Base-by-base conservation (phyloP, 495 filamentous ascomycete species). In the Hypoxylon trugodes region DNA sequence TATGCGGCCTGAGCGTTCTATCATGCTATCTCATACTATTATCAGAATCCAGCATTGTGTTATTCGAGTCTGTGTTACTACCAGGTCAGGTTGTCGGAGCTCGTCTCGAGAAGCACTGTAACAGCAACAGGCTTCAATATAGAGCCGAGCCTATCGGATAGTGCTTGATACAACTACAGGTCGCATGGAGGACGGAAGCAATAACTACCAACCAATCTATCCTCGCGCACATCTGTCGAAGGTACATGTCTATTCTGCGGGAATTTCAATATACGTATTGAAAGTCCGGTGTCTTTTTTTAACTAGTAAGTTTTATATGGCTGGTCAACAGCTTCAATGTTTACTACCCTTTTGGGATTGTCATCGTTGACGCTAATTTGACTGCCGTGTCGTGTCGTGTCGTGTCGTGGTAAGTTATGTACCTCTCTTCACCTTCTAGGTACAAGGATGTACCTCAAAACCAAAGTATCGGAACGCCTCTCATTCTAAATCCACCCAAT, bases 111-210 rank as follows among this genome's bases (percentile, higher is more conserved):
- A 56, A 45, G 33, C 36, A n/a, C 43, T 56, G 26, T 15, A 21
- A 42, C 42, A 33, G 26, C 43, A 13, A 12, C 43, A 49, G 42
- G 26, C 50, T 28, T 50, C 28, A n/a, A 47, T 19, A 28, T 36
- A 42, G 28, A 59, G 25, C 36, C 52, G 37, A 60, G 9, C 62
- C 62, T 59, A 65, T 65, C 47, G 48, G 50, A 56, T 37, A 18
- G 8, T 13, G 61, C 30, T 58, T 53, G 61, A 53, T 59, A 65
- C 55, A 13, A 59, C 48, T 6, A 28, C 21, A 45, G 16, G n/a
- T 32, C 21, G 30, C 55, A 60, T 49, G 15, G 41, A 19, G 26
- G 24, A 33, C 16, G 40, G 53, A 25, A 35, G 37, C 4, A 53
- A 64, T 53, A 52, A 26, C 53, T 45, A 48, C 46, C 60, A 51